Conservation (phyloP, 768 basidiomycete species). For the Amanita jacksonii region DNA sequence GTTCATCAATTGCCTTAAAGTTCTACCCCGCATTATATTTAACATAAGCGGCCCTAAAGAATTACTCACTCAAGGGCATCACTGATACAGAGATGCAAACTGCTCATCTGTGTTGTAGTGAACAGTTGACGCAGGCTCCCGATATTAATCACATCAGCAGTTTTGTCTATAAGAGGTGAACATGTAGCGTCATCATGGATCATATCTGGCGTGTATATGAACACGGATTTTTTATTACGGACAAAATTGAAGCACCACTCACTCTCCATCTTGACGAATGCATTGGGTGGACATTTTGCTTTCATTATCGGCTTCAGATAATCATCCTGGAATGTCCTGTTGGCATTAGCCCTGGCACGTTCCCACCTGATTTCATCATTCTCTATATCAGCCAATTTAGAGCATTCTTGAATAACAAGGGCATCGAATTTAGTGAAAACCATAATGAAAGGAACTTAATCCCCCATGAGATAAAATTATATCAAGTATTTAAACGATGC, state of each 20-base stretch:
- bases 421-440: conserved; percentile 31
- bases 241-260: neutral
- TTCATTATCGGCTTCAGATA: neutral
- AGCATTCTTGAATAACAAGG: conserved; percentile 15
- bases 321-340: conserved; percentile 11
- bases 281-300: conserved; percentile 1
- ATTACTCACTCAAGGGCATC: conserved; percentile 6
- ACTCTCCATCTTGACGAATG: neutral
- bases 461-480: neutral
- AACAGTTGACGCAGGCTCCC: conserved; percentile 13
- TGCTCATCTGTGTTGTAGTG: conserved; percentile 17
- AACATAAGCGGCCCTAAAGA: no score
- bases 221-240: no score
- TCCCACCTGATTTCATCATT: conserved; percentile 9
- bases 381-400: conserved; percentile 1
- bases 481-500: neutral
- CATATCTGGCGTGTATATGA: conserved; percentile 12
- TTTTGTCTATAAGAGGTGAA: conserved; percentile 13
- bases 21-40: neutral
- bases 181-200: conserved; percentile 8
- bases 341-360: conserved; percentile 10
- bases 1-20: neutral
- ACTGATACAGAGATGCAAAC: conserved; percentile 14
- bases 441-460: conserved; percentile 27
- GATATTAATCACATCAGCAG: conserved; percentile 13